Conservation (phyloP, 192 early-diverging fungal species). For the Backusella psychrophila region DNA sequence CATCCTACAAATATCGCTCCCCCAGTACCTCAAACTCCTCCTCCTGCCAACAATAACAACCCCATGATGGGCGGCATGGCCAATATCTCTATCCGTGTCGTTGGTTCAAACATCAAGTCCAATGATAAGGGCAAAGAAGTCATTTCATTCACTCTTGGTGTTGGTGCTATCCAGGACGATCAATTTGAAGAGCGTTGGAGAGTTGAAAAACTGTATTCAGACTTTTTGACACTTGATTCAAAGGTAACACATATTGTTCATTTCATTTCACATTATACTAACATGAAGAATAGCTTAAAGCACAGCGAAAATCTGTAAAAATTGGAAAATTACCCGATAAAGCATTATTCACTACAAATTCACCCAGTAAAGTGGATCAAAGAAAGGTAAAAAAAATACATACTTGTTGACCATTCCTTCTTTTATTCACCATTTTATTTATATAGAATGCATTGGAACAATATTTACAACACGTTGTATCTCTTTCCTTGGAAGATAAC, state of each 20-base stretch:
- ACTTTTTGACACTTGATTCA: conserved; percentile 78
- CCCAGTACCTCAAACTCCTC: background rate
- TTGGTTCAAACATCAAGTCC: conserved; percentile 39
- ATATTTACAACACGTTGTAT: conserved; percentile 75
- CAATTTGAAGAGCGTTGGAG: conserved; percentile 64
- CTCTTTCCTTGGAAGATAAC: conserved; percentile 56
- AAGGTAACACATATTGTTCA: conserved; percentile 52
- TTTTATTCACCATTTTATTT: background rate
- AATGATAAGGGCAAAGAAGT: conserved; percentile 78
- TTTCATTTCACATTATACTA: no score
- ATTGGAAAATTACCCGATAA: conserved; percentile 83
- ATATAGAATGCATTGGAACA: conserved; percentile 67
- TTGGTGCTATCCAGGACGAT: conserved; percentile 39
- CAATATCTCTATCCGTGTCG: conserved; percentile 6
- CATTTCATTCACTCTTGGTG: conserved; percentile 50
- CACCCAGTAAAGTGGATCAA: conserved; percentile 83
- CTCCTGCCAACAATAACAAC: background rate
- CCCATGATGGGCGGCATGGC: background rate
- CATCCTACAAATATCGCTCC: background rate
- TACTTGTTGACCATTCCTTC: background rate
- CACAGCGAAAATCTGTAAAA: conserved; percentile 38
- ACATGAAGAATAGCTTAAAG: conserved; percentile 3
- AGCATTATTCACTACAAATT: conserved; percentile 73
- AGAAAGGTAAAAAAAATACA: conserved; percentile 53
- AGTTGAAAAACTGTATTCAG: conserved; percentile 85